These are phyloP conservation scores for Asterochloris erici DNA, from an alignment of 139 green algal species.

Conservation along the genomic window DNA sequence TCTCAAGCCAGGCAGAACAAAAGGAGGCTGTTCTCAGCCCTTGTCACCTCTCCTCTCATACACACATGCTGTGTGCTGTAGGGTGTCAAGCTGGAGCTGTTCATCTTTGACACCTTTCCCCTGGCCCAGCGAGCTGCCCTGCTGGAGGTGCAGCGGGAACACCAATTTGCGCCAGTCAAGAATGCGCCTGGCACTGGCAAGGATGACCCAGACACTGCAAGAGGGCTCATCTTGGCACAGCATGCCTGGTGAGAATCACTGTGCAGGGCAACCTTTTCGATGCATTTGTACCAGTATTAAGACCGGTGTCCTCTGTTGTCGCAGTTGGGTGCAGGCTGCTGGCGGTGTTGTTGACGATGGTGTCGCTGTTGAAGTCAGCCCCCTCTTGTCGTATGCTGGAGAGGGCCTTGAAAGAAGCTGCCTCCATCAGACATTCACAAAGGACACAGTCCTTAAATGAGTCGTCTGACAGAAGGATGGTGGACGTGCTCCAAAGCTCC, in stretches of 20 bases:
- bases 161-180: conserved; percentile 91
- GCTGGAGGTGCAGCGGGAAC: conserved; percentile 58
- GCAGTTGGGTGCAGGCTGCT: conserved; percentile 44
- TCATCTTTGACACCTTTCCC: conserved; percentile 96
- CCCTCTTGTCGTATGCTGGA: conserved; percentile 69
- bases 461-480: no score
- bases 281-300: not conserved
- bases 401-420: conserved; percentile 53
- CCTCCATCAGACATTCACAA: not conserved
- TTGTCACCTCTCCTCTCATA: no score
- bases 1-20: no score
- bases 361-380: conserved; percentile 67
- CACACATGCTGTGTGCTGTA: conserved; percentile 23
- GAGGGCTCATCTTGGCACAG: conserved; percentile 64
- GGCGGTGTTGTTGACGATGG: conserved; percentile 32
- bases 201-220: conserved; percentile 85
- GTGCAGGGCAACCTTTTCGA: not conserved
- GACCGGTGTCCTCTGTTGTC: not conserved
- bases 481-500: no score
- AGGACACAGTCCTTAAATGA: no score
- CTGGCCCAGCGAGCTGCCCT: conserved; percentile 43
- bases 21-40: no score
- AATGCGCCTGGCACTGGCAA: conserved; percentile 62
- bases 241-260: conserved; percentile 42
- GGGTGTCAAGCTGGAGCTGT: conserved; percentile 93